Conservation (phyloP, 495 filamentous ascomycete genomes). For the Hypoxylon perforatum region DNA sequence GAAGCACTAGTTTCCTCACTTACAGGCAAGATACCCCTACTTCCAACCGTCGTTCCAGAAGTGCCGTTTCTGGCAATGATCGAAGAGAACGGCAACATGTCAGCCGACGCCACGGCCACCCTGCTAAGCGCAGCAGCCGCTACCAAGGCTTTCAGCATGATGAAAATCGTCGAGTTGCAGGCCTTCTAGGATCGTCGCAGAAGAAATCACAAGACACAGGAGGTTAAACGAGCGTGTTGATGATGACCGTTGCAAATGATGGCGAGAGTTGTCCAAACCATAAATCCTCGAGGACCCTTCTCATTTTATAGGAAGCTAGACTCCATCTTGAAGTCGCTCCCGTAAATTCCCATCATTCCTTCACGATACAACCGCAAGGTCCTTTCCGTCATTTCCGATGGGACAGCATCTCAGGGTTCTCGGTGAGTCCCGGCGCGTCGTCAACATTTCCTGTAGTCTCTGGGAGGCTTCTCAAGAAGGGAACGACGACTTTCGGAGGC, state of each 20-base stretch:
- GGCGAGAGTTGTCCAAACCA: not conserved
- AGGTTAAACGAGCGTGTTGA: no score
- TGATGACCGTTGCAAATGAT: not conserved
- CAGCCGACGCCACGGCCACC: not conserved
- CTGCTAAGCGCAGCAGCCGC: not conserved
- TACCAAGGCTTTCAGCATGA: conserved; percentile 19
- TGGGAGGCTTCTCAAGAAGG: no score
- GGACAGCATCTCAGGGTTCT: no score
- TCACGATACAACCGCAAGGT: no score
- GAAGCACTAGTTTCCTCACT: not conserved
- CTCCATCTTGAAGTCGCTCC: no score
- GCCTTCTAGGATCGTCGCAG: no score
- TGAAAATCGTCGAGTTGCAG: not conserved
- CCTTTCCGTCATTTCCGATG: no score
- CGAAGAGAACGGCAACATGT: conserved; percentile 3
- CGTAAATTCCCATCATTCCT: no score
- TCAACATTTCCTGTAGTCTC: no score
- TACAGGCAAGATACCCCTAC: conserved; percentile 20
- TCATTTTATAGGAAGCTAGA: not conserved
- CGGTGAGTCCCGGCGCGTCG: no score
- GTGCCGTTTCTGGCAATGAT: conserved; percentile 8
- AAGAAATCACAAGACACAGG: not conserved
- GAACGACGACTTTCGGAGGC: conserved; percentile 1
- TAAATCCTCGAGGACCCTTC: not conserved
- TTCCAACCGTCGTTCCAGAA: not conserved